These are phyloP conservation scores for Reutealis trisperma DNA, from an alignment of 345 rosid species.

Conservation along the genomic window DNA sequence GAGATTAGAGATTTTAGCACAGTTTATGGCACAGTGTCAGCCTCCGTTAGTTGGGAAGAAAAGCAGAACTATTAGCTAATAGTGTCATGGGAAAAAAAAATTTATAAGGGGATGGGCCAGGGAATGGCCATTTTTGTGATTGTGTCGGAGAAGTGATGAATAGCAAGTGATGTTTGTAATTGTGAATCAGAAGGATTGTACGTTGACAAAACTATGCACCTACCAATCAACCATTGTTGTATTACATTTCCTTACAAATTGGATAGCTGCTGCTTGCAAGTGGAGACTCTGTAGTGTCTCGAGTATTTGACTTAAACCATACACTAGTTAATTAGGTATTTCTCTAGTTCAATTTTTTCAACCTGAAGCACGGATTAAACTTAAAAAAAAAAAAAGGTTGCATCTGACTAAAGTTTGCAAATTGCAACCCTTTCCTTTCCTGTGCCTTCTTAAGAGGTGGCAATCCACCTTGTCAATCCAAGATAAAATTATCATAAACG, in stretches of 20 bases:
- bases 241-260: not conserved
- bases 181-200: not conserved
- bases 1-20: not conserved
- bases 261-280: not conserved
- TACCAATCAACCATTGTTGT: slow-evolving; percentile 8
- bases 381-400: too few relatives aligned
- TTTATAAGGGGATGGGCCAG: not conserved
- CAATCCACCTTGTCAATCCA: too few relatives aligned
- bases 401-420: too few relatives aligned
- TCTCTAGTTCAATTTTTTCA: too few relatives aligned
- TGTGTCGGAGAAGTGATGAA: not conserved
- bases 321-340: too few relatives aligned
- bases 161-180: slow-evolving; percentile 4
- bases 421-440: too few relatives aligned
- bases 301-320: too few relatives aligned
- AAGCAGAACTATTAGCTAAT: not conserved
- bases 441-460: too few relatives aligned
- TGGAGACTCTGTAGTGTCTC: not conserved
- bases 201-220: not conserved
- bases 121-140: not conserved
- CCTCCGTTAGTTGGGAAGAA: not conserved
- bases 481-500: too few relatives aligned
- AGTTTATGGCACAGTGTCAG: not conserved
- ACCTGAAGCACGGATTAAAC: too few relatives aligned
- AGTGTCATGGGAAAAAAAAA: not conserved